Base-by-base conservation (phyloP, 73 alveolate species). In the Effrenium voratum region DNA sequence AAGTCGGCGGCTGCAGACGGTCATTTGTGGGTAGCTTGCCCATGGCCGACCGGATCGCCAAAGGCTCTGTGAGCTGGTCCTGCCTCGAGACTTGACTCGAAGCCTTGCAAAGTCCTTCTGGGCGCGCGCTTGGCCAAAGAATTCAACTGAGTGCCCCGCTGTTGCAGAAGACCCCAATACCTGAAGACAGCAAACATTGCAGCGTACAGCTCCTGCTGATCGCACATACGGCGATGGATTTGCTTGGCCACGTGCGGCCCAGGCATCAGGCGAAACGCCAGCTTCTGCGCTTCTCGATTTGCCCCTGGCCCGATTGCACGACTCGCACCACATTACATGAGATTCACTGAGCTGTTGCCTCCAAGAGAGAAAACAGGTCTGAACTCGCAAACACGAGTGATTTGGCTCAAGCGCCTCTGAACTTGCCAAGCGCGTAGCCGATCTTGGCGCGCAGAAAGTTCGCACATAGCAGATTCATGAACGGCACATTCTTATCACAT, bases 371-470 rank as follows among this genome's bases (percentile, higher is more conserved):
- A 52, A 52, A 19, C 8, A 52, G 63, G 63, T 12, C 26, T n/a
- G n/a, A n/a, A n/a, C n/a, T n/a, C n/a, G n/a, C n/a, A n/a, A n/a
- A n/a, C n/a, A n/a, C n/a, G n/a, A n/a, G n/a, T n/a, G n/a, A n/a
- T n/a, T n/a, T n/a, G n/a, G n/a, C n/a, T n/a, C n/a, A n/a, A 16
- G 45, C 16, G 76, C 97, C 97, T 90, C 44, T 49, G 52, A 90
- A 90, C 55, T 90, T 90, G 43, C 97, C 97, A 38, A 90, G 76
- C 22, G 97, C 97, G 34, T 90, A 90, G 73, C 97, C 97, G 43
- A 90, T 47, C 97, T 90, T 60, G 36, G 88, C 41, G 40, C 63
- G 63, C 63, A 52, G 19, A 52, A 52, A 12, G 63, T 52, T 8
- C 19, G 63, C 26, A 8, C 19, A 19, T 19, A 52, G 63, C 63